phyloP scores from a whole-genome alignment of 2,329 filamentous ascomycete species.

The Cadophora sp. region DNA sequence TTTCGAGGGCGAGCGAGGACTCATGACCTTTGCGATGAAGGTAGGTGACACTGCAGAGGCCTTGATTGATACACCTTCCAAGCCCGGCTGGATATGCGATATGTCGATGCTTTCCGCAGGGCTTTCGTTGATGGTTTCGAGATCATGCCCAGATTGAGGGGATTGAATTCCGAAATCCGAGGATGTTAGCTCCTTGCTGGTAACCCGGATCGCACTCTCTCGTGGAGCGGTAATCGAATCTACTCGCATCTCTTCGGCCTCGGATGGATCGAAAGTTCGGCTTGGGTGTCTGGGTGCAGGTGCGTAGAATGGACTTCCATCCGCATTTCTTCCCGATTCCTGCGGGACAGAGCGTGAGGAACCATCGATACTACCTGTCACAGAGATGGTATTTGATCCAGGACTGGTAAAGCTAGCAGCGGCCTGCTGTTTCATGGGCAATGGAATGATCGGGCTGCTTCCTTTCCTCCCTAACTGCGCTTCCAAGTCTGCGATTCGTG shows the following conservation, averaged over 20 bases:
- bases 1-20: constrained; percentile 39
- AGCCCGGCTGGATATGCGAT: constrained; percentile 61
- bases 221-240: constrained; percentile 39
- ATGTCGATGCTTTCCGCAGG: constrained; percentile 58
- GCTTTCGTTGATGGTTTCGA: constrained; percentile 35
- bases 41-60: constrained; percentile 54
- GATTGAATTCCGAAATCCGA: constrained; percentile 42
- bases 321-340: constrained; percentile 45
- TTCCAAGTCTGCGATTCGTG: constrained; percentile 42
- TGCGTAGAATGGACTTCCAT: constrained; percentile 46
- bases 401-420: constrained; percentile 19
- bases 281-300: constrained; percentile 44
- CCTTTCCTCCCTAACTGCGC: constrained; percentile 26
- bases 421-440: constrained; percentile 8
- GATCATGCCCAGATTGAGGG: constrained; percentile 27
- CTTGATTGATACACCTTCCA: constrained; percentile 66
- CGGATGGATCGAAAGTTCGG: constrained; percentile 41
- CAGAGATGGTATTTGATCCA: constrained; percentile 27
- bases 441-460: not conserved
- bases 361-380: constrained; percentile 32
- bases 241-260: constrained; percentile 38
- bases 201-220: constrained; percentile 42
- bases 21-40: constrained; percentile 43
- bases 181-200: constrained; percentile 42
- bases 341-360: constrained; percentile 37